phyloP scores from a whole-genome alignment of 2,329 filamentous ascomycete genomes.

The Fusarium albidum region DNA sequence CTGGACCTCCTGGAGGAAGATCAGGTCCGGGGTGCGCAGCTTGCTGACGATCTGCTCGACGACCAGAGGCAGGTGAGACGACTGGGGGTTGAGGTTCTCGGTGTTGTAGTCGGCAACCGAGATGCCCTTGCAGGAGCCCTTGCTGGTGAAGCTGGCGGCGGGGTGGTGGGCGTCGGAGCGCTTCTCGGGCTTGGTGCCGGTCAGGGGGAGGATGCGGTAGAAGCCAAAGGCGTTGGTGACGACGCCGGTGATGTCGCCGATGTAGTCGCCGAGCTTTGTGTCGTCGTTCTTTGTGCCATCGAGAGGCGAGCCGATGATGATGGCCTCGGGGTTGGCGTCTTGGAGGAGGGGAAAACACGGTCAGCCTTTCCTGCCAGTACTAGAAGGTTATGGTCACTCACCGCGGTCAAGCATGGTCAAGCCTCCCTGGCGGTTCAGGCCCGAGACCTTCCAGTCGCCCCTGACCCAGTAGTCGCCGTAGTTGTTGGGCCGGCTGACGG shows the following conservation, averaged over 20 bases:
- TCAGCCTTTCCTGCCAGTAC: slow-evolving; percentile 4
- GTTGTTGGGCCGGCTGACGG: slow-evolving; percentile 67
- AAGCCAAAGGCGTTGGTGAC: slow-evolving; percentile 72
- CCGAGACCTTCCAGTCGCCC: slow-evolving; percentile 70
- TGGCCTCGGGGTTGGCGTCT: slow-evolving; percentile 75
- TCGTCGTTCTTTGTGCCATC: slow-evolving; percentile 68
- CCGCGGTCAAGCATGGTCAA: slow-evolving; percentile 68
- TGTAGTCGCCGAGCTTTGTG: slow-evolving; percentile 70
- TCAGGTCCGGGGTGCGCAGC: slow-evolving; percentile 68
- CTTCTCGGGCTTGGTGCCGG: slow-evolving; percentile 59
- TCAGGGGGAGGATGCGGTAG: slow-evolving; percentile 73
- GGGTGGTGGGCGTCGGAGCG: slow-evolving; percentile 56
- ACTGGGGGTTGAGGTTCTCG: slow-evolving; percentile 69
- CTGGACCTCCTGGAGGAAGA: slow-evolving; percentile 77
- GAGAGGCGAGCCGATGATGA: slow-evolving; percentile 70
- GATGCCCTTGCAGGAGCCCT: slow-evolving; percentile 65
- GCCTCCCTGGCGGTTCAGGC: slow-evolving; percentile 69
- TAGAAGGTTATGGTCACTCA: slow-evolving; percentile 36
- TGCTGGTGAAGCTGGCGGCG: slow-evolving; percentile 61
- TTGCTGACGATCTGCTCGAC: slow-evolving; percentile 71
- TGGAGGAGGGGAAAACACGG: no score
- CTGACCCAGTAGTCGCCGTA: slow-evolving; percentile 76
- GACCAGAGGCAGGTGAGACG: slow-evolving; percentile 63
- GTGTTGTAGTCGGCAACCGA: slow-evolving; percentile 75
- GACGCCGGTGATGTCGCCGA: slow-evolving; percentile 74